A percentile compares a stretch with the other conserved stretches of the same genome.
phyloP scores from a whole-genome alignment of 73 alveolate genomes.

The Symbiodinium pilosum region DNA sequence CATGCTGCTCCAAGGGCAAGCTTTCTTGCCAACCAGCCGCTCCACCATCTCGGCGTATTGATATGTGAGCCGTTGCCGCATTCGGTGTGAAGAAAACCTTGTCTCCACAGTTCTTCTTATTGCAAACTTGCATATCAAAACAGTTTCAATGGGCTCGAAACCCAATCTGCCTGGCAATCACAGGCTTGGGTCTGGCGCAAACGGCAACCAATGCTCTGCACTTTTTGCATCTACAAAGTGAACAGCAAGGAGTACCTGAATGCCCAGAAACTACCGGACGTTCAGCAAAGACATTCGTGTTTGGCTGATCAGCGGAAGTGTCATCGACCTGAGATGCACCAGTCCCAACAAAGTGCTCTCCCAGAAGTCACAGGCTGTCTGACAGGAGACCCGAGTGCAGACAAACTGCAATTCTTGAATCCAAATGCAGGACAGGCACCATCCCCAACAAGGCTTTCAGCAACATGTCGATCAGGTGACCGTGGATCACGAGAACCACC shows the following conservation, averaged over 20 bases:
- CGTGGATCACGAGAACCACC: slow-evolving; percentile 52
- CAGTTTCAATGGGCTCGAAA: too few species aligned
- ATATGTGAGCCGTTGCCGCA: slow-evolving; percentile 65
- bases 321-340: slow-evolving; percentile 39
- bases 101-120: background rate
- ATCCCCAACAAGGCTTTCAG: slow-evolving; percentile 41
- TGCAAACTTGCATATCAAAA: too few species aligned
- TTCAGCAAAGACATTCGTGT: slow-evolving; percentile 33
- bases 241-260: too few species aligned
- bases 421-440: background rate
- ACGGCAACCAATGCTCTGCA: too few species aligned
- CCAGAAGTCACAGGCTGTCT: too few species aligned
- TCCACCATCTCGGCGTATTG: slow-evolving; percentile 49
- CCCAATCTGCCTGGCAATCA: too few species aligned
- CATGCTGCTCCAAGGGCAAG: background rate
- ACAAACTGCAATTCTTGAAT: too few species aligned
- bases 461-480: slow-evolving; percentile 37
- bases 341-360: slow-evolving; percentile 19
- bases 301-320: background rate
- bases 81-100: slow-evolving; percentile 75
- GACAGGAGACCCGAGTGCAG: too few species aligned
- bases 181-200: too few species aligned
- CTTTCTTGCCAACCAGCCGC: background rate
- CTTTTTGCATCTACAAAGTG: too few species aligned
- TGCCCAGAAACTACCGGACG: slow-evolving; percentile 6